Evolutionary conservation across 2,329 filamentous ascomycete species (phyloP).

Genomic region (Botrytis deweyae): DNA sequence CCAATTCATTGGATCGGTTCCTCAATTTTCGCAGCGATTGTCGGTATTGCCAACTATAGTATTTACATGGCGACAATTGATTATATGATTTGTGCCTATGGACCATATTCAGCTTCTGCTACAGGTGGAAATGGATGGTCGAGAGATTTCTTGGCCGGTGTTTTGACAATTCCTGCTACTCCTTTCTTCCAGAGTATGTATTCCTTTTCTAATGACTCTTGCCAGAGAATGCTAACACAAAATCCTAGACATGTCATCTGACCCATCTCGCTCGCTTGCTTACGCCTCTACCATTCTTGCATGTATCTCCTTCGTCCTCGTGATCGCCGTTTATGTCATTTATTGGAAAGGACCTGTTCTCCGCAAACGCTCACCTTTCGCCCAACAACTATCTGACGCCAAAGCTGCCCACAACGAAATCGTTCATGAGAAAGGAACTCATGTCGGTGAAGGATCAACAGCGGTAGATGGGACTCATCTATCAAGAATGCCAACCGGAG

Average conservation of each 20-base stretch:
- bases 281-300: conserved; percentile 63
- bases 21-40: conserved; percentile 62
- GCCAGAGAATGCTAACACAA: background rate
- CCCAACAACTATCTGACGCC: conserved; percentile 55
- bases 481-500: conserved; percentile 25
- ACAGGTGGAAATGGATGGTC: conserved; percentile 75
- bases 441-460: background rate
- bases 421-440: background rate
- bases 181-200: conserved; percentile 56
- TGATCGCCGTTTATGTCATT: conserved; percentile 63
- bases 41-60: conserved; percentile 69
- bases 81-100: conserved; percentile 75
- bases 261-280: conserved; percentile 49
- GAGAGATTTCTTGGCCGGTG: conserved; percentile 70
- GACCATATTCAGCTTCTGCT: conserved; percentile 69
- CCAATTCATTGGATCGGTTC: conserved; percentile 66
- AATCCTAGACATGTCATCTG: conserved; percentile 47
- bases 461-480: conserved; percentile 2
- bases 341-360: conserved; percentile 64
- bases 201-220: background rate
- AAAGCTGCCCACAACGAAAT: background rate
- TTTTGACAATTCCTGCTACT: conserved; percentile 65
- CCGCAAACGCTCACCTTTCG: conserved; percentile 62
- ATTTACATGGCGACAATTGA: conserved; percentile 78
- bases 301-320: conserved; percentile 59